phyloP scores from a whole-genome alignment of 805 yeast genomes.

The Priceomyces melissophilus region DNA sequence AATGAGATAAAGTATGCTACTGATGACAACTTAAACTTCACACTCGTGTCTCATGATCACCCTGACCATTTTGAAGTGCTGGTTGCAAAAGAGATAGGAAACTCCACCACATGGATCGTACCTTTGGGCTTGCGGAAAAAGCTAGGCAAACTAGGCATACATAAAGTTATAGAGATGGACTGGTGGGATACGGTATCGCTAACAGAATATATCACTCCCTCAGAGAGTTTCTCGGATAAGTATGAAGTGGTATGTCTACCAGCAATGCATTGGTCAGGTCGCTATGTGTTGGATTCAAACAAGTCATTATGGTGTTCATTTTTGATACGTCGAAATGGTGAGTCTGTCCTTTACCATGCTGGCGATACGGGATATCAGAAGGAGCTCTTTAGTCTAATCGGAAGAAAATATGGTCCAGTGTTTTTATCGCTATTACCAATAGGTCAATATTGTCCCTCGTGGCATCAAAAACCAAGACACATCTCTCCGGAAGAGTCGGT shows the following conservation, averaged over 20 bases:
- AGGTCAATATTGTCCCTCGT: constrained; percentile 91
- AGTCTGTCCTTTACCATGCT: constrained; percentile 80
- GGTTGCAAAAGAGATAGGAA: constrained; percentile 50
- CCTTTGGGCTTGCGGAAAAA: constrained; percentile 72
- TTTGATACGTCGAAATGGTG: constrained; percentile 59
- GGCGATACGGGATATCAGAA: constrained; percentile 92
- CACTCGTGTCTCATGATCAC: constrained; percentile 88
- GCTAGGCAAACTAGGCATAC: constrained; percentile 56
- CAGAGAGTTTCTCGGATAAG: constrained; percentile 36
- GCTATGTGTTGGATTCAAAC: constrained; percentile 77
- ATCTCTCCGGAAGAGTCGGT: constrained; percentile 77
- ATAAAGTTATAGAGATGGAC: constrained; percentile 68
- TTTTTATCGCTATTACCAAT: constrained; percentile 76
- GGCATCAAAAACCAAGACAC: constrained; percentile 92
- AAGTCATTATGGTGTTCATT: constrained; percentile 87
- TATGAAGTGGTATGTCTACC: constrained; percentile 88
- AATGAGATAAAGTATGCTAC: constrained; percentile 48
- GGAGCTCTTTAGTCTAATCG: constrained; percentile 68
- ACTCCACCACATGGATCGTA: constrained; percentile 74
- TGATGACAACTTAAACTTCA: constrained; percentile 60
- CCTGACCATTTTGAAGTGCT: constrained; percentile 87
- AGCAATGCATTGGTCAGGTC: constrained; percentile 96
- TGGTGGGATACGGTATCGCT: constrained; percentile 76
- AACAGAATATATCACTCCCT: constrained; percentile 38
- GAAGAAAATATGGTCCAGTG: constrained; percentile 55